phyloP scores from a whole-genome alignment of 2,329 filamentous ascomycete genomes.

The Domatiomyces globalis region DNA sequence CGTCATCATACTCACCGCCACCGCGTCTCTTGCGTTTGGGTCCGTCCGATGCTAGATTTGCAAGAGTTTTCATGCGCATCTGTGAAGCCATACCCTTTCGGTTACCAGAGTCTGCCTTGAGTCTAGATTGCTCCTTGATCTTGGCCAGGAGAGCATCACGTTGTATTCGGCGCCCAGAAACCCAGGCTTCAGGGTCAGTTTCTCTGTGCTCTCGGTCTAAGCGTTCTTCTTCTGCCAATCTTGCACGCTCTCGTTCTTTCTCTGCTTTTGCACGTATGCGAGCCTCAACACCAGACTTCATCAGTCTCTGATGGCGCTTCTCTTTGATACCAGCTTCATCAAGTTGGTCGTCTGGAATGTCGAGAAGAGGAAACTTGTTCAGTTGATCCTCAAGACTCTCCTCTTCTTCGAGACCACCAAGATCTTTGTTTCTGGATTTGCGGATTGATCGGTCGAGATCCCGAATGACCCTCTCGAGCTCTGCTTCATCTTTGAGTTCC shows the following conservation, averaged over 20 bases:
- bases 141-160: slow-evolving; percentile 57
- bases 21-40: slow-evolving; percentile 71
- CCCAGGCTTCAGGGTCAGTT: slow-evolving; percentile 73
- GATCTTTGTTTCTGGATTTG: slow-evolving; percentile 81
- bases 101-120: slow-evolving; percentile 90
- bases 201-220: slow-evolving; percentile 71
- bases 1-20: slow-evolving; percentile 77
- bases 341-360: slow-evolving; percentile 78
- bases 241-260: slow-evolving; percentile 82
- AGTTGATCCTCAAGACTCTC: slow-evolving; percentile 58
- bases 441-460: slow-evolving; percentile 84
- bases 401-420: slow-evolving; percentile 70
- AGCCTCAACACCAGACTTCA: slow-evolving; percentile 92
- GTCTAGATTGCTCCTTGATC: slow-evolving; percentile 84
- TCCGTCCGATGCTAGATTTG: slow-evolving; percentile 82
- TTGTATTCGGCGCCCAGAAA: slow-evolving; percentile 63
- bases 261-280: slow-evolving; percentile 87
- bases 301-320: slow-evolving; percentile 78
- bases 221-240: slow-evolving; percentile 68
- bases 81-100: slow-evolving; percentile 92
- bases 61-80: slow-evolving; percentile 96
- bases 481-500: slow-evolving; percentile 80
- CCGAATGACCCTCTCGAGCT: slow-evolving; percentile 69
- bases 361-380: slow-evolving; percentile 67
- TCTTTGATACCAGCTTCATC: slow-evolving; percentile 84